phyloP scores from a whole-genome alignment of 2,329 filamentous ascomycete genomes.

The Neonectria hederae region DNA sequence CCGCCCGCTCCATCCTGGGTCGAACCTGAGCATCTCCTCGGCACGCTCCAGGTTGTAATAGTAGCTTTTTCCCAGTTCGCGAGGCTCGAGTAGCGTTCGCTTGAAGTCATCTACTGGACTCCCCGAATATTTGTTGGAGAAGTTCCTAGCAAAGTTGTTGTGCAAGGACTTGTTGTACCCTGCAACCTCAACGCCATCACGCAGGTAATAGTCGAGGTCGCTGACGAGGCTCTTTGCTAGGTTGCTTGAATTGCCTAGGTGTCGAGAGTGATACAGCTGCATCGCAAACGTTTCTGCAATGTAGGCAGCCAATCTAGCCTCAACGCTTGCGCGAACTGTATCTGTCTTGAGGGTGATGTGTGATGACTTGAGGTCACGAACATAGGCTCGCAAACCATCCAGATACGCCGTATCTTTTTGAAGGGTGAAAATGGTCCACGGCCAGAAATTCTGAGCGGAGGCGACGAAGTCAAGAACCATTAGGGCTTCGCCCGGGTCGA shows the following conservation, averaged over 20 bases:
- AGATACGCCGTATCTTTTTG: slow-evolving; percentile 80
- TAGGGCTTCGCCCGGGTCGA: slow-evolving; percentile 73
- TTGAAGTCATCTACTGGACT: slow-evolving; percentile 83
- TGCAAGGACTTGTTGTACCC: slow-evolving; percentile 91
- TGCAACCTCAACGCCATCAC: slow-evolving; percentile 80
- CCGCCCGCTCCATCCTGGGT: slow-evolving; percentile 79
- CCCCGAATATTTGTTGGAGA: slow-evolving; percentile 78
- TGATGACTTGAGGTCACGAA: slow-evolving; percentile 66
- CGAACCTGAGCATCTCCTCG: slow-evolving; percentile 77
- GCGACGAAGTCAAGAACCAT: slow-evolving; percentile 88
- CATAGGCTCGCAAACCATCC: slow-evolving; percentile 74
- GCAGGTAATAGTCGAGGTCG: slow-evolving; percentile 81
- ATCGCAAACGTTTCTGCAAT: slow-evolving; percentile 90
- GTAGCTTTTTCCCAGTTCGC: slow-evolving; percentile 77
- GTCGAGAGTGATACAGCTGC: slow-evolving; percentile 86
- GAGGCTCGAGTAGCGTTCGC: slow-evolving; percentile 72
- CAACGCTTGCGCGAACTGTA: slow-evolving; percentile 65
- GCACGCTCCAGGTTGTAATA: slow-evolving; percentile 86
- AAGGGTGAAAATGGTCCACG: slow-evolving; percentile 87
- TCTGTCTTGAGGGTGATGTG: slow-evolving; percentile 64
- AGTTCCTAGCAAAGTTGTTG: slow-evolving; percentile 84
- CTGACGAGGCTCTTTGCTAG: slow-evolving; percentile 77
- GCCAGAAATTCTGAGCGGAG: slow-evolving; percentile 92
- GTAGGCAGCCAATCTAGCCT: slow-evolving; percentile 79
- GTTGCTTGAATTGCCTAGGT: slow-evolving; percentile 71